Evolutionary conservation across 2,329 filamentous ascomycete species (phyloP).

Genomic region (Scleromitrula shiraiana): DNA sequence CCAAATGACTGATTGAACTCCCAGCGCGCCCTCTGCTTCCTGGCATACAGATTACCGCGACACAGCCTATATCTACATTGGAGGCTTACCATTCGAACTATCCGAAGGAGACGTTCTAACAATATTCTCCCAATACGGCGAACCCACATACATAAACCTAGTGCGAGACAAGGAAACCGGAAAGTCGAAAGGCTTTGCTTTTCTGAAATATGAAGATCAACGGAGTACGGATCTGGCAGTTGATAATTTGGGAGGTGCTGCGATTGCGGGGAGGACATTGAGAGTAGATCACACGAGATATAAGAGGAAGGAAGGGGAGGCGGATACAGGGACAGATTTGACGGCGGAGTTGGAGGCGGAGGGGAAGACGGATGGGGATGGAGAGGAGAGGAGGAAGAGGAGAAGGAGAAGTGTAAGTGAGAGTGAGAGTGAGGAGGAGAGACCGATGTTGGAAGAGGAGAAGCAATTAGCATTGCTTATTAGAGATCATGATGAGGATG

Average conservation of each 20-base stretch:
- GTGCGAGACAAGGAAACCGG: constrained; percentile 93
- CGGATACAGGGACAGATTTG: constrained; percentile 37
- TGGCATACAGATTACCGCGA: constrained; percentile 98
- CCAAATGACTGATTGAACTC: constrained; percentile 10
- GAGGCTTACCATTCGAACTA: constrained; percentile 84
- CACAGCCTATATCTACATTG: constrained; percentile 94
- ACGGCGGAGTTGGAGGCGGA: constrained; percentile 23
- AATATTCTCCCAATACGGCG: constrained; percentile 95
- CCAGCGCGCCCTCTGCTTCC: constrained; percentile 72
- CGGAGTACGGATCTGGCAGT: constrained; percentile 92
- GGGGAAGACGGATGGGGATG: constrained; percentile 31
- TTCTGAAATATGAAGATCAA: constrained; percentile 98
- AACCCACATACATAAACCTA: constrained; percentile 88
- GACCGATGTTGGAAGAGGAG: constrained; percentile 73
- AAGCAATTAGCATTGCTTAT: constrained; percentile 68
- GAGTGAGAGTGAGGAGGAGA: constrained; percentile 34
- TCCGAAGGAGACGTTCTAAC: constrained; percentile 93
- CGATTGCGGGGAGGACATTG: constrained; percentile 70
- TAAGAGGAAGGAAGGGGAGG: constrained; percentile 67
- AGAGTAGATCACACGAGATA: constrained; percentile 92
- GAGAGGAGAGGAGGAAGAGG: constrained; percentile 36
- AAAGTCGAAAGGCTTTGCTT: constrained; percentile 89
- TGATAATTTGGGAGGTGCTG: constrained; percentile 86
- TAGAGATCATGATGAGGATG: constrained; percentile 81
- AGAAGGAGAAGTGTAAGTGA: constrained; percentile 23